phyloP scores from a whole-genome alignment of 192 early-diverging fungal genomes.

The Fimicolochytrium jonesii region DNA sequence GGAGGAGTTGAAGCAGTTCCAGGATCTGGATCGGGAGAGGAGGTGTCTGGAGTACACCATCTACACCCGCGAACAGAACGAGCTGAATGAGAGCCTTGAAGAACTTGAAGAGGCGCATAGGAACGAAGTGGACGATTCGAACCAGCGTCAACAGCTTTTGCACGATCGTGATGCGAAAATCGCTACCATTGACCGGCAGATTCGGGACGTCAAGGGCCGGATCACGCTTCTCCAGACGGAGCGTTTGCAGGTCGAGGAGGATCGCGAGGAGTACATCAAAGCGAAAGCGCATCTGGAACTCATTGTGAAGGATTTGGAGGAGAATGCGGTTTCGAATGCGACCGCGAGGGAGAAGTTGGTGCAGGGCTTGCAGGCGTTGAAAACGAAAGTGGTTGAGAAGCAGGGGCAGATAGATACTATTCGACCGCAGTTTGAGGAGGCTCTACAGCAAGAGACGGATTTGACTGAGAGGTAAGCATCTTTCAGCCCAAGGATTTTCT shows the following conservation, averaged over 20 bases:
- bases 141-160: conserved; percentile 53
- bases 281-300: conserved; percentile 74
- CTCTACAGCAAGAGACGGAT: conserved; percentile 51
- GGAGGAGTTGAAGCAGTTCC: conserved; percentile 85
- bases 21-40: conserved; percentile 78
- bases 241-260: conserved; percentile 66
- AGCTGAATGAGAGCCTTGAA: conserved; percentile 73
- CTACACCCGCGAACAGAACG: conserved; percentile 81
- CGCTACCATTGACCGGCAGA: conserved; percentile 35
- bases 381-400: conserved; percentile 56
- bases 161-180: conserved; percentile 52
- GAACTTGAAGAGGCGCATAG: conserved; percentile 52
- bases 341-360: not conserved
- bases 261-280: conserved; percentile 72
- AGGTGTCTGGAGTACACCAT: conserved; percentile 91
- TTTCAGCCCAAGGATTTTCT: not conserved
- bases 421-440: conserved; percentile 60
- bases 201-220: conserved; percentile 58
- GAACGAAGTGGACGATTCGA: conserved; percentile 52
- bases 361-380: conserved; percentile 30
- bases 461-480: conserved; percentile 61
- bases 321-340: conserved; percentile 21
- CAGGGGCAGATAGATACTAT: conserved; percentile 62
- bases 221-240: conserved; percentile 65
- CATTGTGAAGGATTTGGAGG: conserved; percentile 76